Evolutionary conservation across 345 rosid species (phyloP), one percentile per base, ranked within the genome.

Genomic region (Arabidopsis suecica): DNA sequence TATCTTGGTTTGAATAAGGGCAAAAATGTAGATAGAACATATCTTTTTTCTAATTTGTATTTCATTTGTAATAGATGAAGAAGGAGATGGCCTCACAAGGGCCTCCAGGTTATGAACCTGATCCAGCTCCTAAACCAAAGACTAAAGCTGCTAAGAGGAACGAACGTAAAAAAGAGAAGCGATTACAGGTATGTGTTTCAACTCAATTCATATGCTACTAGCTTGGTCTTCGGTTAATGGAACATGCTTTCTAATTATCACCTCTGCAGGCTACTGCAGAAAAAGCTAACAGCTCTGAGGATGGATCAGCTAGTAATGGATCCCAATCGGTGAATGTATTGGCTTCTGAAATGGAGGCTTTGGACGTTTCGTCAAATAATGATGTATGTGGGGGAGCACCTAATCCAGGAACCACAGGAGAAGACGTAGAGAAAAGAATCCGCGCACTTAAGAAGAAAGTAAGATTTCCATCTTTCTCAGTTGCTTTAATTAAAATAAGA

Each of bases 401-500:
- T 10, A 78, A 76, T 80, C 49, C 61, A 11, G 84, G 66, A 68
- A 72, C 78, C 78, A 40, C 88, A 16, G 72, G 67, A 74, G 92
- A 86, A 80, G 93, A 90, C 70, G 67, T 76, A 9, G 97, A 92
- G 76, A 95, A 90, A 84, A 89, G 76, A 83, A 89, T 95, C 14
- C 85, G 97, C 42, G 89, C 97, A 28, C 87, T 95, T 34, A 95
- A 84, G 81, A 90, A 95, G 87, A 95, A 95, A 90, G 99, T 95
- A 88, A 42, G 42, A 20, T 57, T 76, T 55, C 65, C 33, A 54
- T 48, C 33, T 30, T 69, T 61, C 63, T 62, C 41, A 32, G 69
- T 25, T 51, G 63, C 59, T 49, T 37, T 37, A 37, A 2, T 9
- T 11, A 66, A 12, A 16, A 37, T 33, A 45, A 79, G 9, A 45